Conservation (phyloP, 768 basidiomycete genomes). For the Hygrophoropsis aurantiaca region DNA sequence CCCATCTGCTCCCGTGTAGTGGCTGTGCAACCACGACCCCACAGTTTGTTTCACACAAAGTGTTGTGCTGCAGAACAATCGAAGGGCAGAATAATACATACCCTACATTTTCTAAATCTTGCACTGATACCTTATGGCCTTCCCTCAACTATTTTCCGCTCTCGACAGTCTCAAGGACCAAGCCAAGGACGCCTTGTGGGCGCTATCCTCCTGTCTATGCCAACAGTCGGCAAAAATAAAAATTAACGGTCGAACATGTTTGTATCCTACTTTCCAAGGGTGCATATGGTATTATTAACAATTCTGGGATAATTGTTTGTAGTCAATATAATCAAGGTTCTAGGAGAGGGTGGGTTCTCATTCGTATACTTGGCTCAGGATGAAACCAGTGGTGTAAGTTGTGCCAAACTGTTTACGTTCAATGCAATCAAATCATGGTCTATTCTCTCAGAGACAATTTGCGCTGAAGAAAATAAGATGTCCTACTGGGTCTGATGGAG, state of each 20-base stretch:
- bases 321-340: slow-evolving; percentile 89
- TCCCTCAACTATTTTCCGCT: slow-evolving; percentile 35
- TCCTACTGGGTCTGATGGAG: slow-evolving; percentile 83
- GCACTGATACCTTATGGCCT: slow-evolving; percentile 30
- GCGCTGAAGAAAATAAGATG: slow-evolving; percentile 97
- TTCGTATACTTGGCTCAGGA: slow-evolving; percentile 90
- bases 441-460: slow-evolving; percentile 67
- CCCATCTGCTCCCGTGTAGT: too few species aligned
- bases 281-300: slow-evolving; percentile 4
- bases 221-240: slow-evolving; percentile 85
- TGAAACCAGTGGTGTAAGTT: slow-evolving; percentile 75
- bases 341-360: slow-evolving; percentile 96
- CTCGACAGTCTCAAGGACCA: slow-evolving; percentile 67
- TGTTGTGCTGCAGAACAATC: too few species aligned
- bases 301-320: slow-evolving; percentile 2
- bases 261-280: slow-evolving; percentile 30
- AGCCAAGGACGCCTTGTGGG: slow-evolving; percentile 80
- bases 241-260: slow-evolving; percentile 93
- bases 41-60: too few species aligned
- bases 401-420: slow-evolving; percentile 1
- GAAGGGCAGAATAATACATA: too few species aligned
- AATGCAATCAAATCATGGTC: slow-evolving; percentile 1
- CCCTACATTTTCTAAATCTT: background rate
- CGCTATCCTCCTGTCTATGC: slow-evolving; percentile 78
- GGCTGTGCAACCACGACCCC: too few species aligned